Evolutionary conservation across 495 filamentous ascomycete genomes (phyloP), one percentile per base, ranked within the genome.

Genomic region (Amniculicola lignicola): DNA sequence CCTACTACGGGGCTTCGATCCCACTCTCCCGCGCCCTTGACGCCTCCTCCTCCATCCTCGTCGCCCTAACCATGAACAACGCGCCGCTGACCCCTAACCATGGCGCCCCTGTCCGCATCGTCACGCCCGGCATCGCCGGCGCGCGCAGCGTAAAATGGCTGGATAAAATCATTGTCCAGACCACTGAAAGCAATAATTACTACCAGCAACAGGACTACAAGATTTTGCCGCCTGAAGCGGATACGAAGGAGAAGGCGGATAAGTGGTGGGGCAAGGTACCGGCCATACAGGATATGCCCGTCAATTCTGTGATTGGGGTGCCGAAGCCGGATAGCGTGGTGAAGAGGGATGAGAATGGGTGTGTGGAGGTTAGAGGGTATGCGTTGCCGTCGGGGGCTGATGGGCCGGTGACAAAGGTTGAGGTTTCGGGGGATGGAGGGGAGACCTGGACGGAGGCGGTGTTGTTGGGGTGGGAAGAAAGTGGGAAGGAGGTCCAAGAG

Each of bases 1-100:
- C 67, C 9, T 84, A 74, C 70, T 84, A 83, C 54, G 81, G 79
- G 10, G 71, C 72, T 15, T 78, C 73, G 48, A 75, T 83, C 38
- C 66, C 71, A 21, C 63, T 85, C 10, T 61, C 64, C 4, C 69
- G 79, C 33, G 78, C 70, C 48, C 54, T 84, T 67, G 61, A 69
- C 19, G 62, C 69, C 6, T 69, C 74, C 16, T 72, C 69, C 22
- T 77, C 77, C 28, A 71, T 78, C 37, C 74, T 85, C 47, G 63
- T 85, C 25, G 81, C 80, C 6, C 67, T 82, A 19, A 66, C 68
- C 61, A 70, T 70, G 68, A 73, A 73, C 59, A 62, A 52, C 37
- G 29, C 53, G 31, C 64, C 67, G n/a, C 56, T 73, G 14, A 25
- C 66, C 3, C 62, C 65, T 5, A 65, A 70, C 42, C 69, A 70